A percentile compares a stretch with the other conserved stretches of the same genome.
phyloP scores from a whole-genome alignment of 1,284 basidiomycete species.

The Moesziomyces sp. region DNA sequence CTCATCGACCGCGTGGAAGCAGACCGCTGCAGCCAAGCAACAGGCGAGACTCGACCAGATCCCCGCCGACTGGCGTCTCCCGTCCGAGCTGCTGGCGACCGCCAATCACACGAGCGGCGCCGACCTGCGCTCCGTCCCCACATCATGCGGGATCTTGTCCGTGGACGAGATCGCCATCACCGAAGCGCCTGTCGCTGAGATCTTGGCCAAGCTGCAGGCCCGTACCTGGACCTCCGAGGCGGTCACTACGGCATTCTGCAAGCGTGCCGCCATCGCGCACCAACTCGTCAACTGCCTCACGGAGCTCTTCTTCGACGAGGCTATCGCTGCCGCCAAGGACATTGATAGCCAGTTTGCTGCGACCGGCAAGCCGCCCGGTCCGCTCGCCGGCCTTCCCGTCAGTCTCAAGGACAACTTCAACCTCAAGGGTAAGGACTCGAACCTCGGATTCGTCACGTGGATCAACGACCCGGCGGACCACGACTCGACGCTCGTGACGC shows the following conservation, averaged over 20 bases:
- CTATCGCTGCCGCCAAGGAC: constrained; percentile 27
- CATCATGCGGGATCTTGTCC: constrained; percentile 31
- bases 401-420: constrained; percentile 51
- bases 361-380: constrained; percentile 18
- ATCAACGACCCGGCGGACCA: constrained; percentile 31
- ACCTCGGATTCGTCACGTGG: constrained; percentile 46
- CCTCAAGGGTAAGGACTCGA: constrained; percentile 37
- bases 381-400: constrained; percentile 40
- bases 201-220: constrained; percentile 19
- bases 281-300: constrained; percentile 52
- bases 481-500: constrained; percentile 40
- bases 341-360: constrained; percentile 15
- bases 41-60: constrained; percentile 28
- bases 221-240: constrained; percentile 33
- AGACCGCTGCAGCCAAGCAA: constrained; percentile 33
- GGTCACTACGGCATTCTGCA: constrained; percentile 47
- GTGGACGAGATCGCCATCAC: constrained; percentile 36
- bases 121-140: constrained; percentile 34
- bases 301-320: constrained; percentile 44
- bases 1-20: constrained; percentile 26
- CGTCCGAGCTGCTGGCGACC: constrained; percentile 9
- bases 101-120: constrained; percentile 15
- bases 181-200: constrained; percentile 14
- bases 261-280: constrained; percentile 51
- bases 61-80: constrained; percentile 31